phyloP scores from a whole-genome alignment of 164 flowering plant species.

The Aristolochia contorta region DNA sequence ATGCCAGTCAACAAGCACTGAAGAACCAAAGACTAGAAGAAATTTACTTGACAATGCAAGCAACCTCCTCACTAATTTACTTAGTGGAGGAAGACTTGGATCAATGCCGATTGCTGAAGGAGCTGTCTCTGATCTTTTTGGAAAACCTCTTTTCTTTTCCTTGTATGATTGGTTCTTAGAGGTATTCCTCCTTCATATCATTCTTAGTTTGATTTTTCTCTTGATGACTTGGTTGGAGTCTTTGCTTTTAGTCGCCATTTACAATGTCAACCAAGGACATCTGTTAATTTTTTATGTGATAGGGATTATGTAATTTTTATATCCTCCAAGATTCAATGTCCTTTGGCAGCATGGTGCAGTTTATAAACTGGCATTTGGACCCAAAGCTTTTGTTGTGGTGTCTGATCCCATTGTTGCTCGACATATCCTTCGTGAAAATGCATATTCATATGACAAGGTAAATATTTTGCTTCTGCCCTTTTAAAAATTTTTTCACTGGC shows the following conservation, averaged over 20 bases:
- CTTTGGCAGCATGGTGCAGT: conserved; percentile 86
- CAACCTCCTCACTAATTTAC: conserved; percentile 77
- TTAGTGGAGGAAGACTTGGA: conserved; percentile 80
- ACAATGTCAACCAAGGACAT: too few relatives aligned
- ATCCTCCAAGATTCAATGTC: background rate
- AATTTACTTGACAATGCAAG: conserved; percentile 85
- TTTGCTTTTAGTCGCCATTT: background rate
- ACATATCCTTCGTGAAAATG: conserved; percentile 84
- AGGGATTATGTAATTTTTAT: background rate
- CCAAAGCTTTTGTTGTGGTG: conserved; percentile 90
- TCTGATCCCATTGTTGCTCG: conserved; percentile 94
- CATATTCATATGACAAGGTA: conserved; percentile 95
- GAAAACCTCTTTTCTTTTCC: conserved; percentile 72
- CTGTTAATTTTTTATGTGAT: background rate
- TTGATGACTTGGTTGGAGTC: background rate
- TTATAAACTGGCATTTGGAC: conserved; percentile 95
- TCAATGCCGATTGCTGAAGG: conserved; percentile 96
- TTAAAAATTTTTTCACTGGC: background rate
- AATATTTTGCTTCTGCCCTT: background rate
- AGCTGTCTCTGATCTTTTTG: conserved; percentile 80
- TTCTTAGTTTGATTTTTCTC: background rate
- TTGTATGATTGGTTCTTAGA: conserved; percentile 92
- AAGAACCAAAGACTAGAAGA: conserved; percentile 44
- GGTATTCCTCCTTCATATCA: conserved; percentile 26
- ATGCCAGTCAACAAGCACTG: conserved; percentile 65